Conservation (phyloP, 345 rosid species). For the Aquilaria sinensis region DNA sequence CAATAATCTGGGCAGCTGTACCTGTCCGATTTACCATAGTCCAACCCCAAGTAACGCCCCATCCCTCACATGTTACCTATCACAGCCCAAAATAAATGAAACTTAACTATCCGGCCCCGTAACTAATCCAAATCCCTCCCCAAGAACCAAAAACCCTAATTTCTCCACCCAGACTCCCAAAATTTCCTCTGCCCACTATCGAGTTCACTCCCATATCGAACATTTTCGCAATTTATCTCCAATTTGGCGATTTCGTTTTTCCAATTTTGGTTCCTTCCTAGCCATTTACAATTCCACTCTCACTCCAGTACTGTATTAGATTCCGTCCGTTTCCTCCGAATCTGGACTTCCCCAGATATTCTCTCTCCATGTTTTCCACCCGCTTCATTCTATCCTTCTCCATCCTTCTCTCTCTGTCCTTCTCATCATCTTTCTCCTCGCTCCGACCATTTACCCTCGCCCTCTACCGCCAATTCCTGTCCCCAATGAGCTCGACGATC, state of each 20-base stretch:
- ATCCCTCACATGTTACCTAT: no score
- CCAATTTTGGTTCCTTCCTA: no score
- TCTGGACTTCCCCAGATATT: neutral
- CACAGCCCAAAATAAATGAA: no score
- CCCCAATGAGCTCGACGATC: conserved; percentile 73
- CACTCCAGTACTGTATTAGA: conserved; percentile 4
- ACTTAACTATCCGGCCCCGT: no score
- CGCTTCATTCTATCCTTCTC: conserved; percentile 44
- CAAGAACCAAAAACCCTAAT: no score
- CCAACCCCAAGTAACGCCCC: no score
- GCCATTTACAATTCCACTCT: neutral
- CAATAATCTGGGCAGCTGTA: no score
- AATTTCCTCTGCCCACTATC: neutral
- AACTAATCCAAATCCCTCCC: no score
- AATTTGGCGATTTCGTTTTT: no score
- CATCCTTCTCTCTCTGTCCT: conserved; percentile 38
- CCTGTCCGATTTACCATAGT: no score
- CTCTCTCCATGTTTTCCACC: conserved; percentile 44
- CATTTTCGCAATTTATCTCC: neutral
- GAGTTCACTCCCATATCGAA: neutral
- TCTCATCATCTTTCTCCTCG: conserved; percentile 36
- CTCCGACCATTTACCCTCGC: conserved; percentile 38
- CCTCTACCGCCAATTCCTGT: conserved; percentile 46
- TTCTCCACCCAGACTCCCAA: no score
- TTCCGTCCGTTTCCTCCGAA: conserved; percentile 4